Percentiles rank a stretch among this genome's conserved stretches.
These are phyloP conservation scores for Rhynchosporium agropyri DNA, from an alignment of 2,329 filamentous ascomycete species.

Conservation along the genomic window DNA sequence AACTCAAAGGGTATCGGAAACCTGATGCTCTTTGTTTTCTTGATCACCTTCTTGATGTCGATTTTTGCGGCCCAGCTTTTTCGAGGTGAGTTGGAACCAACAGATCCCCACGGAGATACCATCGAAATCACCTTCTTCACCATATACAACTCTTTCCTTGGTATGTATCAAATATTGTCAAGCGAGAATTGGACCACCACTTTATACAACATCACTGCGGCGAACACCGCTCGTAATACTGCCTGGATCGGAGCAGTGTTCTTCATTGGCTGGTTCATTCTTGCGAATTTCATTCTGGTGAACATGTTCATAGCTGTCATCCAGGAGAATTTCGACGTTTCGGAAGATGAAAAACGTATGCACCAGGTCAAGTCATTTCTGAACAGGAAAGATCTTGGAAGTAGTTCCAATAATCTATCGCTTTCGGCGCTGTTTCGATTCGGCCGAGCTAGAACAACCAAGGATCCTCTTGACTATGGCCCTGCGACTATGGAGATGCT, in stretches of 20 bases:
- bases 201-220: slow-evolving; percentile 78
- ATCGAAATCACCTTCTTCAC: slow-evolving; percentile 79
- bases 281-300: slow-evolving; percentile 91
- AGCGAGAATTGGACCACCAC: slow-evolving; percentile 95
- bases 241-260: slow-evolving; percentile 93
- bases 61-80: slow-evolving; percentile 95
- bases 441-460: slow-evolving; percentile 60
- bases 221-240: slow-evolving; percentile 66
- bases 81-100: slow-evolving; percentile 74
- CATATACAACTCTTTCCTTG: slow-evolving; percentile 94
- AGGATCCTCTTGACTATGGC: slow-evolving; percentile 89
- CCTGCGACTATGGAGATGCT: slow-evolving; percentile 94
- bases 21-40: slow-evolving; percentile 92
- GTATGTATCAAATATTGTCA: slow-evolving; percentile 96
- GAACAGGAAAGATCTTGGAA: slow-evolving; percentile 83
- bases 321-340: slow-evolving; percentile 98
- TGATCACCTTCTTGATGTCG: slow-evolving; percentile 90
- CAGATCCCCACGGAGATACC: slow-evolving; percentile 62
- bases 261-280: slow-evolving; percentile 92
- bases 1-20: slow-evolving; percentile 93
- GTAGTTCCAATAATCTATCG: slow-evolving; percentile 71
- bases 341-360: slow-evolving; percentile 94
- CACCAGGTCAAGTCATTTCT: slow-evolving; percentile 96
- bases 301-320: slow-evolving; percentile 99
- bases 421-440: slow-evolving; percentile 71